These are phyloP conservation scores for Hibiscus mutabilis DNA, from an alignment of 345 rosid species.

Conservation along the genomic window DNA sequence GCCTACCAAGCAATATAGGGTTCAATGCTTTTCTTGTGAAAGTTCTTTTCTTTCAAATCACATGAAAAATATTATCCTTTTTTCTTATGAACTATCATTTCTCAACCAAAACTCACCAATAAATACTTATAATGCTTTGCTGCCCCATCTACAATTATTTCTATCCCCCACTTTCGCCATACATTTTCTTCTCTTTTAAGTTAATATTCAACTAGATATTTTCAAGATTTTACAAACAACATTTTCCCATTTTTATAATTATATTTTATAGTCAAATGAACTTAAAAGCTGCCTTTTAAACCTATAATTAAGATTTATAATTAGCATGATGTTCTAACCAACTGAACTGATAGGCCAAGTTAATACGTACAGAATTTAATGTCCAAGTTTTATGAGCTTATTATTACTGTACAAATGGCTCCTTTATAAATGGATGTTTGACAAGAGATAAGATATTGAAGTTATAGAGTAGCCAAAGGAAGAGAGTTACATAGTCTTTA, in stretches of 20 bases:
- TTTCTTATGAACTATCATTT: conserved; percentile 25
- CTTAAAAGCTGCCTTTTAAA: no score
- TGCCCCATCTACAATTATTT: conserved; percentile 25
- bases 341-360: no score
- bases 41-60: conserved; percentile 4
- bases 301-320: no score
- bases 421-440: conserved; percentile 7
- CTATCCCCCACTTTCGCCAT: conserved; percentile 13
- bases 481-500: background rate
- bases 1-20: background rate
- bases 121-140: conserved; percentile 2
- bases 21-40: conserved; percentile 6
- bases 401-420: no score
- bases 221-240: background rate
- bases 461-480: background rate
- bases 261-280: background rate
- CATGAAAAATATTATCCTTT: background rate
- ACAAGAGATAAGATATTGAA: background rate
- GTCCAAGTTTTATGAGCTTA: no score
- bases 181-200: background rate
- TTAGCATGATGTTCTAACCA: no score
- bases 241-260: background rate
- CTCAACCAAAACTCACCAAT: conserved; percentile 17
- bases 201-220: background rate
- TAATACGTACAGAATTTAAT: no score